Base-by-base conservation (phyloP, 257 asterid genomes). In the Solanum phureja region DNA sequence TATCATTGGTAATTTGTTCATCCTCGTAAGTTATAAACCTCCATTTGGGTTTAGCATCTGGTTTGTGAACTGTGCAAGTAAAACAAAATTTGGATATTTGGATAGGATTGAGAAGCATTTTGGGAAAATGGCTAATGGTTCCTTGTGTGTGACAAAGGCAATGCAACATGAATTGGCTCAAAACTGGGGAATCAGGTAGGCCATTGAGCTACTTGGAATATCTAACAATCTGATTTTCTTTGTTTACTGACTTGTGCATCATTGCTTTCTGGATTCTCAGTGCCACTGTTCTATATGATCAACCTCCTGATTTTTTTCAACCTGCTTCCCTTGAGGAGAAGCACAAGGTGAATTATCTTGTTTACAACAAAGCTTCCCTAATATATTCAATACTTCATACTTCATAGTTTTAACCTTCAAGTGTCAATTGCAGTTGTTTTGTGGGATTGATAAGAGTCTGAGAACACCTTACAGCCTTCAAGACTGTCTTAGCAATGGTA, bases 131-230 rank as follows among this genome's bases (percentile, higher is more conserved):
- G 98, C 99, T 71, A 89, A 91, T 92, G 98, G 99, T 87, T 95
- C 99, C 90, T 91, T 97, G 90, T 97, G 99, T 79, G 98, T 97
- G 90, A 97, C 99, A 10, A 94, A 81, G 91, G 98, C 99, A 88
- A 97, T 97, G 99, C 98, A 97, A 89, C 99, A 95, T 88, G 99
- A 97, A 89, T 91, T 97, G 92, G 94, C 95, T 76, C 96, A 93
- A 88, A 97, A 95, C 93, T 97, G 99, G 98, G 97, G 98, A 69
- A 92, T 97, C 58, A 91, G 92, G 98, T 97, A 93, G 90, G 97
- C 89, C 69, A 81, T 29, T 49, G 29, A 49, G 68, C 68, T 81
- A 29, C 85, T 81, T 81, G 42, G 85, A 81, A 29, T 86, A 66
- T 76, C 33, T 74, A 84, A 31, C 76, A 6, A 84, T 83, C 44